Conservation (phyloP, 2,329 filamentous ascomycete genomes). For the Trichoderma sp. region DNA sequence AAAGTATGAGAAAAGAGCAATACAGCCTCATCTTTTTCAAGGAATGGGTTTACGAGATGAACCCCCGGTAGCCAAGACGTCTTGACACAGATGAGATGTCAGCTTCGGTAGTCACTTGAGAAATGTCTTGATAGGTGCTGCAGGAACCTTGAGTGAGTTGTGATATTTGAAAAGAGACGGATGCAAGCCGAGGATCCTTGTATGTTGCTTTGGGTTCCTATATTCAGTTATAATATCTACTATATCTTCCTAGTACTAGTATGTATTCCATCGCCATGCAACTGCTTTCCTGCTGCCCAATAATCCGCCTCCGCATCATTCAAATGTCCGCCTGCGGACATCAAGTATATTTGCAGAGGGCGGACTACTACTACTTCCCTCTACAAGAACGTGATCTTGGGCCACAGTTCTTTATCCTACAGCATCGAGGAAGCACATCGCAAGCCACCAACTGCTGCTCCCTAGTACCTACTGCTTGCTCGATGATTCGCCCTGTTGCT, state of each 20-base stretch:
- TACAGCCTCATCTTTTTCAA: neutral
- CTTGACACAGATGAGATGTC: neutral
- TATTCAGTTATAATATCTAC: too few species aligned
- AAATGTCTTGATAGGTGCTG: neutral
- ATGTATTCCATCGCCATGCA: neutral
- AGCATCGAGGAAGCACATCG: neutral
- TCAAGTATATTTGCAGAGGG: neutral
- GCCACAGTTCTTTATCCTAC: neutral
- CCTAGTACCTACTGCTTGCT: neutral
- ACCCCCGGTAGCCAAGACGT: neutral
- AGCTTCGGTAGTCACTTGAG: neutral
- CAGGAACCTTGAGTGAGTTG: neutral
- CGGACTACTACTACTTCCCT: neutral
- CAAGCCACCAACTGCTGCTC: neutral
- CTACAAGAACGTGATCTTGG: neutral
- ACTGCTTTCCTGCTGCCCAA: neutral
- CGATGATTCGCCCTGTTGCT: neutral
- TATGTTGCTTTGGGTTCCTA: neutral
- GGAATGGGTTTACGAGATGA: neutral
- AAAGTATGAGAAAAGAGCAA: neutral
- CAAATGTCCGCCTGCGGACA: neutral
- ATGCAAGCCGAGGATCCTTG: neutral
- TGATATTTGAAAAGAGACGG: neutral
- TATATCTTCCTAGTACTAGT: too few species aligned
- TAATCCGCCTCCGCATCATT: neutral